Conservation (phyloP, 257 asterid genomes). For the Parsonsia alboflavescens region DNA sequence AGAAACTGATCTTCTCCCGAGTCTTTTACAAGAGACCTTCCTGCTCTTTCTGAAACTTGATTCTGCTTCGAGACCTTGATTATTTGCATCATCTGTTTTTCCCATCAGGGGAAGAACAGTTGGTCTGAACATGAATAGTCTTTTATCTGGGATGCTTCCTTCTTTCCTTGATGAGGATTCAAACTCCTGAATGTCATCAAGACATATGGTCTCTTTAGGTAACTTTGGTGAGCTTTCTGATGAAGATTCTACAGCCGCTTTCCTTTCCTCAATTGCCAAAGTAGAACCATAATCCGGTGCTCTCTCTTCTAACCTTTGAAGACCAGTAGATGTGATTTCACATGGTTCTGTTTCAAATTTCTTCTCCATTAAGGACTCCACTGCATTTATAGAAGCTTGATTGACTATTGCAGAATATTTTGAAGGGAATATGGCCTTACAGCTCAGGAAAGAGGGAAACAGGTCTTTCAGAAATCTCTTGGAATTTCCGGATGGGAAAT, state of each 20-base stretch:
- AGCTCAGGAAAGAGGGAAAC: neutral
- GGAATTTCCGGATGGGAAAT: conserved; percentile 16
- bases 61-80: neutral
- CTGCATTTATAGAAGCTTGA: neutral
- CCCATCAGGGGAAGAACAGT: conserved; percentile 11
- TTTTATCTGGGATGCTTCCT: conserved; percentile 45
- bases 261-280: neutral
- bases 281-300: neutral
- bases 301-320: neutral
- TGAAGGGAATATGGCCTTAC: conserved; percentile 13
- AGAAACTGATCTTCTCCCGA: conserved; percentile 35
- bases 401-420: neutral
- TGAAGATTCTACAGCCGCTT: conserved; percentile 21
- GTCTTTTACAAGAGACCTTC: conserved; percentile 26
- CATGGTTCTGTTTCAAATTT: neutral
- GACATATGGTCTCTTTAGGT: conserved; percentile 42
- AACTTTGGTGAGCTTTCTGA: conserved; percentile 29
- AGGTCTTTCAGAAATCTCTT: conserved; percentile 11
- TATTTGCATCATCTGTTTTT: neutral
- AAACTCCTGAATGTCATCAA: conserved; percentile 69
- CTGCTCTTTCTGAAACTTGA: conserved; percentile 17
- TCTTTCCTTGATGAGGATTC: conserved; percentile 34
- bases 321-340: neutral
- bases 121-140: conserved; percentile 59
- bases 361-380: conserved; percentile 2